phyloP scores from a whole-genome alignment of 495 filamentous ascomycete species.

The Neurospora sublineolata region DNA sequence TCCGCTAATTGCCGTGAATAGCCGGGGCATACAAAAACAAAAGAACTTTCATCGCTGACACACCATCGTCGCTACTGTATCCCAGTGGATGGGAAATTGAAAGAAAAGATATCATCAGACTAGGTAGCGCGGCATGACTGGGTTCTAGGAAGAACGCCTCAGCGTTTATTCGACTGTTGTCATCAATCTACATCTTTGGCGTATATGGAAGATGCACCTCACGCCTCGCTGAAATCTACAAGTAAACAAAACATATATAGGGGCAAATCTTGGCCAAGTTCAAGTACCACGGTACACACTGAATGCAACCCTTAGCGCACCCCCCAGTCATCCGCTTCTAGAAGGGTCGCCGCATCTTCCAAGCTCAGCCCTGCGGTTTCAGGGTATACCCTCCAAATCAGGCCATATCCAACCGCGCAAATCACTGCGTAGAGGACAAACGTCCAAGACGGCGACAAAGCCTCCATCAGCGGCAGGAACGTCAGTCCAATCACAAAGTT shows the following conservation, averaged over 20 bases:
- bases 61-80: neutral
- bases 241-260: neutral
- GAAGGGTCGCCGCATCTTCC: conserved; percentile 66
- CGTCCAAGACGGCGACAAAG: conserved; percentile 60
- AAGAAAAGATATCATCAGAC: neutral
- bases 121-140: neutral
- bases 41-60: neutral
- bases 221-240: neutral
- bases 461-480: conserved; percentile 78
- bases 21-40: neutral
- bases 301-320: conserved; percentile 28
- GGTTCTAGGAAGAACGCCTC: neutral
- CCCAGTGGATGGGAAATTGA: neutral
- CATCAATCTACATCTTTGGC: neutral
- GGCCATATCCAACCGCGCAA: conserved; percentile 54
- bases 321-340: conserved; percentile 63
- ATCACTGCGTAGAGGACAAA: conserved; percentile 66
- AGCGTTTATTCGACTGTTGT: neutral
- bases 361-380: conserved; percentile 73
- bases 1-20: neutral
- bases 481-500: conserved; percentile 84
- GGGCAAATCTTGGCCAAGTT: neutral
- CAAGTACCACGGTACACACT: neutral
- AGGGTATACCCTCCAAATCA: conserved; percentile 64
- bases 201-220: too few relatives aligned